A percentile compares a stretch with the other conserved stretches of the same genome.
phyloP scores from a whole-genome alignment of 2,329 filamentous ascomycete genomes.

The Fusarium keratoplasticum region DNA sequence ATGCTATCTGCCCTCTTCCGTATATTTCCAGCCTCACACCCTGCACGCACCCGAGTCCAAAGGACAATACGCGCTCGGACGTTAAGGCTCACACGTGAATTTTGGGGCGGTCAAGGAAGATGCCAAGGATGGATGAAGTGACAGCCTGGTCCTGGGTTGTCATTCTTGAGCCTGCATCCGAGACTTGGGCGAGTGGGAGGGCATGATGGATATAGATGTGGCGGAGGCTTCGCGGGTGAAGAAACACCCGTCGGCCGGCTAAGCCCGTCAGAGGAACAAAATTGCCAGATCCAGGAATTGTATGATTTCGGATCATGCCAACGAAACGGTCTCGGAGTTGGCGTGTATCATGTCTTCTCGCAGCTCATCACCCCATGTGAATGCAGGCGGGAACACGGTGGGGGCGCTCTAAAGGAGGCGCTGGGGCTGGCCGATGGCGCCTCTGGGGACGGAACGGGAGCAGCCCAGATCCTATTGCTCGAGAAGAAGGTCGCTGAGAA shows the following conservation, averaged over 20 bases:
- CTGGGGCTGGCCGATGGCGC: constrained; percentile 25
- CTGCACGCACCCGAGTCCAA: constrained; percentile 11
- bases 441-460: constrained; percentile 24
- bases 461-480: constrained; percentile 23
- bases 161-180: neutral
- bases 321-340: constrained; percentile 19
- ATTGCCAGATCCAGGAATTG: constrained; percentile 11
- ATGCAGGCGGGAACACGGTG: constrained; percentile 27
- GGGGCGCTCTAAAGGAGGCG: constrained; percentile 11
- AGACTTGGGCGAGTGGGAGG: neutral
- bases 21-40: constrained; percentile 20
- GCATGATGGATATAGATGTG: constrained; percentile 5
- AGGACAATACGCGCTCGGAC: constrained; percentile 15
- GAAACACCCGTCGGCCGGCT: constrained; percentile 1
- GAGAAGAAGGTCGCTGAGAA: constrained; percentile 15
- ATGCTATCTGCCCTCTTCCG: constrained; percentile 14
- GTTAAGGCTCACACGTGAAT: constrained; percentile 21
- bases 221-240: constrained; percentile 1
- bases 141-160: neutral
- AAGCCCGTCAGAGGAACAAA: constrained; percentile 1
- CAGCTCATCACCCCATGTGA: constrained; percentile 33
- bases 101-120: constrained; percentile 16
- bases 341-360: constrained; percentile 22
- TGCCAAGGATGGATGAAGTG: neutral
- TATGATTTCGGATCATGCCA: constrained; percentile 36